Base-by-base conservation (phyloP, 768 basidiomycete species). In the Tylopilus sp. region DNA sequence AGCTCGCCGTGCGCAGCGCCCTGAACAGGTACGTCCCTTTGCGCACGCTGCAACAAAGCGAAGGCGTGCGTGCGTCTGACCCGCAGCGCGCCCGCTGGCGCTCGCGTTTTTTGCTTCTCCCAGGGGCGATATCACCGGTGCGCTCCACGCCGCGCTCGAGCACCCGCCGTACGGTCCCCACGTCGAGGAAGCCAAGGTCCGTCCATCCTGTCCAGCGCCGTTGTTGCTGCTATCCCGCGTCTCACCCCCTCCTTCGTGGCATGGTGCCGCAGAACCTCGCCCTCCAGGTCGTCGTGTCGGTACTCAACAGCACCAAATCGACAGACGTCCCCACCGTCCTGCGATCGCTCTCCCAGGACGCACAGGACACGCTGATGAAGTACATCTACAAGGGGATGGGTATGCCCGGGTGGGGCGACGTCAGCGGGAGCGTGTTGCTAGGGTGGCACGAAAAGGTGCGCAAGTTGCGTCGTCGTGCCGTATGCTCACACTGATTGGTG, bases 321-420 rank as follows among this genome's bases (percentile, higher is more conserved):
- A 79, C 90, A 2, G 95, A 98, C 56, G 91, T 98, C 56, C 77
- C 86, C 3, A 72, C 72, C 22, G 82, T 88, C 44, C 78, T 97
- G 67, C 88, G 85, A 62, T 68, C 77, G 0, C 77, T 98, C 26
- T 79, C 85, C 3, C 79, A 79, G 58, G 86, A 90, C 45, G 73
- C 79, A 40, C 91, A 94, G 63, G 95, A 97, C 64, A 89, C 86
- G 28, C 78, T 98, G 48, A 98, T 97, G 95, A 95, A 95, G 67
- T 98, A 95, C 65, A 75, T 98, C 15, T 98, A 98, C 81, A 98
- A 98, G 73, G 95, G 91, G 15, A 98, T 97, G 95, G 81, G 76
- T 17, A 69, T 78, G 61, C 74, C 77, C 2, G 83, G 76, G 15
- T 76, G 79, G 67, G 77, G 80, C 26, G 84, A 85, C 56, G 74